phyloP scores from a whole-genome alignment of 164 flowering plant genomes.

The Protea cynaroides region DNA sequence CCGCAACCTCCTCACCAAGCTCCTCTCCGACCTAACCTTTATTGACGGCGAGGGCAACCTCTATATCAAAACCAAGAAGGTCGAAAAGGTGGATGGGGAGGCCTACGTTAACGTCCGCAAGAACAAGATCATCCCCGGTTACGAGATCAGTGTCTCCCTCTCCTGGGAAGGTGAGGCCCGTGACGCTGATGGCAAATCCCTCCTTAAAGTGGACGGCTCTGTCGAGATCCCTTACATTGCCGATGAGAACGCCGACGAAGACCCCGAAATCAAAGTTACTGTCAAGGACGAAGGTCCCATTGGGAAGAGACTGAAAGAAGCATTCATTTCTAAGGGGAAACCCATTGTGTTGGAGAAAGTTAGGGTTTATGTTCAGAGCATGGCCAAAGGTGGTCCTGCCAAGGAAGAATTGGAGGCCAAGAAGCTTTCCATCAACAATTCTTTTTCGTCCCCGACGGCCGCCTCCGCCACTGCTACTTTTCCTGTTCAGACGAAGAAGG shows the following conservation, averaged over 20 bases:
- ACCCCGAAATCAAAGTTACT: slow-evolving; percentile 64
- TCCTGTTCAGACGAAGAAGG: slow-evolving; percentile 20
- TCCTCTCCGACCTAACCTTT: slow-evolving; percentile 46
- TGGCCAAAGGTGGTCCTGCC: slow-evolving; percentile 92
- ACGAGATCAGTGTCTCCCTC: slow-evolving; percentile 53
- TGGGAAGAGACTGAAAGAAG: slow-evolving; percentile 68
- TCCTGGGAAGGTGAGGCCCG: slow-evolving; percentile 79
- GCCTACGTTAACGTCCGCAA: slow-evolving; percentile 94
- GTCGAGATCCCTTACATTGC: slow-evolving; percentile 85
- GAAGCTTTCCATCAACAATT: slow-evolving; percentile 32
- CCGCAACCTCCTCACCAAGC: slow-evolving; percentile 40
- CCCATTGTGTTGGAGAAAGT: slow-evolving; percentile 62
- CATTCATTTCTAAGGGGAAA: slow-evolving; percentile 63
- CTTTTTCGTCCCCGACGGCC: slow-evolving; percentile 1
- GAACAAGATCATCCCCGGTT: slow-evolving; percentile 95
- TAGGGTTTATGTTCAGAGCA: slow-evolving; percentile 63
- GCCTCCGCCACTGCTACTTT: slow-evolving; percentile 2
- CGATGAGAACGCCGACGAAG: slow-evolving; percentile 96
- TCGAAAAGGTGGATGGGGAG: slow-evolving; percentile 74
- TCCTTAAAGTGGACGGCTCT: slow-evolving; percentile 51
- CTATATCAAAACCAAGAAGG: slow-evolving; percentile 41
- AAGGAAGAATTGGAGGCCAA: slow-evolving; percentile 79
- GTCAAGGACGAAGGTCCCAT: slow-evolving; percentile 75
- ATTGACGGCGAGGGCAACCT: slow-evolving; percentile 68
- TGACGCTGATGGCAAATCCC: slow-evolving; percentile 42